Percentiles rank a stretch among this genome's conserved stretches.
These are phyloP conservation scores for Candida schatavii DNA, from an alignment of 805 yeast genomes.

Conservation along the genomic window DNA sequence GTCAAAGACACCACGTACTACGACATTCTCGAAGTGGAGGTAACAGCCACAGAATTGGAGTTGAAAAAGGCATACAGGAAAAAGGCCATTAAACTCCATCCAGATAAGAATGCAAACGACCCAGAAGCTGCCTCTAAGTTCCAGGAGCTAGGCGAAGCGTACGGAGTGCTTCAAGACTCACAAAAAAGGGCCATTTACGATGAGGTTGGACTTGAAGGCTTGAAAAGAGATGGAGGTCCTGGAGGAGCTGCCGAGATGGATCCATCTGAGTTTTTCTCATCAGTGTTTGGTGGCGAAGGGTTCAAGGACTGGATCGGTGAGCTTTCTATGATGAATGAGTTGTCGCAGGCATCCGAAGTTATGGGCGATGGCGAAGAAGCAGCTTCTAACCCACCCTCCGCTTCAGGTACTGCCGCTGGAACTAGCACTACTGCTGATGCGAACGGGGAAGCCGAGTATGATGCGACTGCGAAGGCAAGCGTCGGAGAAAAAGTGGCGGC, in stretches of 20 bases:
- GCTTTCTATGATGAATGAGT: constrained; percentile 69
- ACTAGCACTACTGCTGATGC: constrained; percentile 4
- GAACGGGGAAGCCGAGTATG: constrained; percentile 21
- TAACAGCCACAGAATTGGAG: constrained; percentile 72
- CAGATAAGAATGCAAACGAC: constrained; percentile 95
- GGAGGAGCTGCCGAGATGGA: constrained; percentile 52
- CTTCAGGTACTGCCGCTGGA: constrained; percentile 3
- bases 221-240: constrained; percentile 58
- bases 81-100: constrained; percentile 86
- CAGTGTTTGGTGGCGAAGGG: constrained; percentile 87
- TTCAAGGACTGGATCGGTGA: constrained; percentile 56
- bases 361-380: constrained; percentile 38
- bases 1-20: constrained; percentile 86
- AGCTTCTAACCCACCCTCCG: constrained; percentile 11
- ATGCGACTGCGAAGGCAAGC: neutral
- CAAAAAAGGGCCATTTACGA: constrained; percentile 73
- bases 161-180: constrained; percentile 76
- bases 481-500: constrained; percentile 6
- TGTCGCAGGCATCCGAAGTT: constrained; percentile 60
- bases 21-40: constrained; percentile 67
- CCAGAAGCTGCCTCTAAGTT: constrained; percentile 85
- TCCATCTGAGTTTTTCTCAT: constrained; percentile 57
- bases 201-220: constrained; percentile 55
- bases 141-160: constrained; percentile 67
- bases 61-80: constrained; percentile 93